Evolutionary conservation across 345 rosid species (phyloP), one percentile per base, ranked within the genome.

Genomic region (Brassica nigra): DNA sequence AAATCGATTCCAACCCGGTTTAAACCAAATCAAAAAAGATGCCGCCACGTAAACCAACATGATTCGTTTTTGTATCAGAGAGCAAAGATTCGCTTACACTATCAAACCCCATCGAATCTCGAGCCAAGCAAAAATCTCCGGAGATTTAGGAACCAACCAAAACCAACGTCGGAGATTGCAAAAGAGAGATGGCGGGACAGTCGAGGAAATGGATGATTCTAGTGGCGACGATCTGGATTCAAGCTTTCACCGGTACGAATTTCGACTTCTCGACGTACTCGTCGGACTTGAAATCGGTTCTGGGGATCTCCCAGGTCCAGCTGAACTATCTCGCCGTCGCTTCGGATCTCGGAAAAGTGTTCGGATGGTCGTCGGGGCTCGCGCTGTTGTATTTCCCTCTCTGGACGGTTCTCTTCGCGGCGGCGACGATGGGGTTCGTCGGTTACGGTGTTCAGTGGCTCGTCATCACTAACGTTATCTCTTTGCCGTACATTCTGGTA

Each of bases 251-350:
- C 0, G 99, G 99, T 4, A 95, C 99, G 1, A 95, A 95, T 76
- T 95, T 95, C 85, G 99, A 95, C 84, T 92, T 95, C 88, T 90
- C 97, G 14, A 91, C 94, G 3, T 95, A 95, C 42, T 95, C 99
- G 4, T 88, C 97, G 76, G 58, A 85, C 61, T 74, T 95, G 81
- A 95, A 95, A 79, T 79, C 95, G 15, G 88, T 86, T 44, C 77
- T 92, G 10, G 95, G 94, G 72, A 85, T 95, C 44, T 95, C 99
- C 0, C 99, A 95, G 85, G 94, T 95, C 11, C 97, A 95, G 58
- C 75, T 95, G 76, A 95, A 91, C 86, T 92, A 92, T 52, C 80
- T 95, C 39, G 97, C 97, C 0, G 97, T 92, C 8, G 99, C 99
- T 20, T 95, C 99, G 52, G 99, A 92, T 87, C 85, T 95, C 52